Evolutionary conservation across 768 basidiomycete genomes (phyloP).

Genomic region (Pleurotus ostreatus): DNA sequence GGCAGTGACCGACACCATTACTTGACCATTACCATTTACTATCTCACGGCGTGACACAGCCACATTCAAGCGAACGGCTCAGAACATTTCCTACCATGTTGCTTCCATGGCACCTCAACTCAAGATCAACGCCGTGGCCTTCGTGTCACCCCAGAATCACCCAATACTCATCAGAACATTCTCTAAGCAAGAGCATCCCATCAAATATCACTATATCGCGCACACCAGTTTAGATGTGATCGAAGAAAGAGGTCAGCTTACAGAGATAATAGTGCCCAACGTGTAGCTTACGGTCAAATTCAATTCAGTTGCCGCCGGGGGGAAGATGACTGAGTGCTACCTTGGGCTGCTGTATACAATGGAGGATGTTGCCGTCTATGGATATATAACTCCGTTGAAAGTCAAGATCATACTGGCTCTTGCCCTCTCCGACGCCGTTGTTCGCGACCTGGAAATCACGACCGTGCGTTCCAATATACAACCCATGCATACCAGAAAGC

Average conservation of each 20-base stretch:
- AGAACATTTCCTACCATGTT: neutral
- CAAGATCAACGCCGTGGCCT: conserved; percentile 77
- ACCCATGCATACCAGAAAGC: neutral
- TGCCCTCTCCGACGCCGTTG: conserved; percentile 75
- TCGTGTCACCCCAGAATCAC: conserved; percentile 81
- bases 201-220: conserved; percentile 90
- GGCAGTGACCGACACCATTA: no score
- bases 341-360: conserved; percentile 84
- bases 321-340: conserved; percentile 74
- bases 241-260: conserved; percentile 73
- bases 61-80: no score
- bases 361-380: conserved; percentile 91
- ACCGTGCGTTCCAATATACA: conserved; percentile 43
- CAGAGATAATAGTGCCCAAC: conserved; percentile 20
- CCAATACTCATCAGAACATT: conserved; percentile 78
- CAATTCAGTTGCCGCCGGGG: conserved; percentile 38
- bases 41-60: no score
- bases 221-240: conserved; percentile 89
- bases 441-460: conserved; percentile 75
- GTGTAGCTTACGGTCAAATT: conserved; percentile 1
- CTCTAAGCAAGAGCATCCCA: conserved; percentile 43
- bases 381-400: conserved; percentile 84
- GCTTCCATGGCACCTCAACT: conserved; percentile 58
- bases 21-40: no score
- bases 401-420: conserved; percentile 84